Base-by-base conservation (phyloP, 495 filamentous ascomycete genomes). In the Hypomontagnella submonticulosa region DNA sequence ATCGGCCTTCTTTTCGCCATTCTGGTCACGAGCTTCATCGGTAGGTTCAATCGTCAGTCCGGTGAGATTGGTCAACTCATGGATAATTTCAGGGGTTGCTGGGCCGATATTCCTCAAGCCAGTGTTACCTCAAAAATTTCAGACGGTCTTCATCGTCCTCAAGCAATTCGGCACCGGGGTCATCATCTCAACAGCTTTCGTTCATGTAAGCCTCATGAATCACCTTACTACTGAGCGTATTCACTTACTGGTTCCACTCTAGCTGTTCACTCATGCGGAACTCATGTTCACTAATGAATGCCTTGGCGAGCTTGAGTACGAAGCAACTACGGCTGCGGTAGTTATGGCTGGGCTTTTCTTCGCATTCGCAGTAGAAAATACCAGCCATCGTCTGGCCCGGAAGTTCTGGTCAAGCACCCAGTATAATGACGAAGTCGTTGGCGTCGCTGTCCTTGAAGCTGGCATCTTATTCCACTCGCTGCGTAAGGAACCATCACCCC, bases 121-220 rank as follows among this genome's bases (percentile, higher is more conserved):
- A 19, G 63, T 75, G 54, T 65, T 77, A 15, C 49, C 71, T 12
- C 52, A 57, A 15, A 62, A 67, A 8, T 69, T 76, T 13, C 65
- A 75, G 16, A 13, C 59, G 49, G 76, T 83, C 33, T 82, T 84
- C 46, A 80, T 83, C 13, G 66, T 83, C 10, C 77, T 90, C 23
- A 85, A 89, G 64, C 89, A 92, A 57, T 91, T 92, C 57, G 89
- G 90, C 4, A 91, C 90, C 0, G 90, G 90, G 1, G 84, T 92
- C 16, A 87, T 92, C 58, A 80, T 92, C 42, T 80, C 89, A 4
- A 92, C 89, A 0, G 88, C 87, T 11, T 90, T 91, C 53, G 76
- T 92, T 15, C 89, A 92, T 69, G 84, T 88, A 56, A 72, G 81
- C 59, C 3, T 36, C 52, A 27, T 0, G 0, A 20, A 10, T 8